phyloP scores from a whole-genome alignment of 2,329 filamentous ascomycete species.

The Chaetothyriales sp. region DNA sequence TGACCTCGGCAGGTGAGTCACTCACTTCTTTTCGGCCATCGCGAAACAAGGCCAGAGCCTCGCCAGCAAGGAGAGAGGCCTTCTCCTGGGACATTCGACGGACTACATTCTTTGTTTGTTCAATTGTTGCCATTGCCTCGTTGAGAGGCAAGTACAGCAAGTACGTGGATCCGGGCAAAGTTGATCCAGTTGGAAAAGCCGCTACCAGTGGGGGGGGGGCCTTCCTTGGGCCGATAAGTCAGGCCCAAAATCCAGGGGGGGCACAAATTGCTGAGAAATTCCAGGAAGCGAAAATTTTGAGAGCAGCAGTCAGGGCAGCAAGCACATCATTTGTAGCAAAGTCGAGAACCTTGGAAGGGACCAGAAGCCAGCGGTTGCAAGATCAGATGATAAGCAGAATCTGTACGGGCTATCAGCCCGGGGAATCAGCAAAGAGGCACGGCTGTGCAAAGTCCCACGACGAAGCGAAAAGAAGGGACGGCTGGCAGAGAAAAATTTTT shows the following conservation, averaged over 20 bases:
- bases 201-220: neutral
- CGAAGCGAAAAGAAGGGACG: neutral
- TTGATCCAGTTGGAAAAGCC: neutral
- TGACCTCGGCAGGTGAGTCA: neutral
- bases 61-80: slow-evolving; percentile 32
- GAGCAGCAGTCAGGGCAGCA: neutral
- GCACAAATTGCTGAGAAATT: neutral
- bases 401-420: neutral
- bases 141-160: neutral
- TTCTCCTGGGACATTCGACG: slow-evolving; percentile 29
- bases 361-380: neutral
- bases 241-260: neutral
- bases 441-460: neutral
- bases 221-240: neutral
- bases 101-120: slow-evolving; percentile 13
- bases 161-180: no score
- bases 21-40: slow-evolving; percentile 34
- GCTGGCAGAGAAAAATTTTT: neutral
- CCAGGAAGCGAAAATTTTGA: neutral
- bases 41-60: slow-evolving; percentile 34
- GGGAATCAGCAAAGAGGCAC: neutral
- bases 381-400: neutral
- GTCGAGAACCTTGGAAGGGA: neutral
- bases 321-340: neutral
- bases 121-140: slow-evolving; percentile 11